A percentile compares a stretch with the other conserved stretches of the same genome.
These are phyloP conservation scores for Hylodesmum podocarpum DNA, from an alignment of 306 rosid species.

Conservation along the genomic window DNA sequence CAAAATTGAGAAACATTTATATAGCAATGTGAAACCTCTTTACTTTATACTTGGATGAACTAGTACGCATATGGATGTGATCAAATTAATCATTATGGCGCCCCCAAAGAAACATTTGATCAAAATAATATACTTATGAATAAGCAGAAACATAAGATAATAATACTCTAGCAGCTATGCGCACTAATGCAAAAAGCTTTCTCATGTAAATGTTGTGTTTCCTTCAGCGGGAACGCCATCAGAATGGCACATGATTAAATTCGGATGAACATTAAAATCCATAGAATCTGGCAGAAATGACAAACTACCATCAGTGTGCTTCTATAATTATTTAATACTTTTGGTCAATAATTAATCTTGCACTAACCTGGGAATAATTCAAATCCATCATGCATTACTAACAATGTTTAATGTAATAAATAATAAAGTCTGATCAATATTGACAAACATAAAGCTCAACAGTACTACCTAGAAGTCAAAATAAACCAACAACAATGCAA, in stretches of 20 bases:
- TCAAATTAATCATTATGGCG: background rate
- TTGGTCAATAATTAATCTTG: conserved; percentile 48
- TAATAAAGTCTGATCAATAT: conserved; percentile 21
- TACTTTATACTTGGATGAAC: background rate
- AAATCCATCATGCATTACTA: conserved; percentile 35
- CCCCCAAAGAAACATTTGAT: background rate
- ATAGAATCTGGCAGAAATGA: conserved; percentile 47
- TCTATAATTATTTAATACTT: conserved; percentile 19
- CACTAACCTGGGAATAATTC: conserved; percentile 50
- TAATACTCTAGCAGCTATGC: conserved; percentile 13
- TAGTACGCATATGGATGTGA: background rate
- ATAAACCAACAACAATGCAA: conserved; percentile 34
- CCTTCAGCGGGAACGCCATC: conserved; percentile 44
- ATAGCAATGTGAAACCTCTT: background rate
- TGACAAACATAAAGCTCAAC: conserved; percentile 37
- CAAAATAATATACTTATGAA: background rate
- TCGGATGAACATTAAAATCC: conserved; percentile 33
- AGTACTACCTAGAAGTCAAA: conserved; percentile 13
- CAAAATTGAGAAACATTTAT: too few species aligned
- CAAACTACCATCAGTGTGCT: conserved; percentile 37
- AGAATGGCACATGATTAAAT: conserved; percentile 39
- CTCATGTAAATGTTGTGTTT: conserved; percentile 35
- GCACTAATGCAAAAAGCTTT: conserved; percentile 33
- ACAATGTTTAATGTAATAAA: conserved; percentile 29
- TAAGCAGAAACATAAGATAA: background rate